These are phyloP conservation scores for Benincasa hispida DNA, from an alignment of 306 rosid genomes.

Conservation along the genomic window DNA sequence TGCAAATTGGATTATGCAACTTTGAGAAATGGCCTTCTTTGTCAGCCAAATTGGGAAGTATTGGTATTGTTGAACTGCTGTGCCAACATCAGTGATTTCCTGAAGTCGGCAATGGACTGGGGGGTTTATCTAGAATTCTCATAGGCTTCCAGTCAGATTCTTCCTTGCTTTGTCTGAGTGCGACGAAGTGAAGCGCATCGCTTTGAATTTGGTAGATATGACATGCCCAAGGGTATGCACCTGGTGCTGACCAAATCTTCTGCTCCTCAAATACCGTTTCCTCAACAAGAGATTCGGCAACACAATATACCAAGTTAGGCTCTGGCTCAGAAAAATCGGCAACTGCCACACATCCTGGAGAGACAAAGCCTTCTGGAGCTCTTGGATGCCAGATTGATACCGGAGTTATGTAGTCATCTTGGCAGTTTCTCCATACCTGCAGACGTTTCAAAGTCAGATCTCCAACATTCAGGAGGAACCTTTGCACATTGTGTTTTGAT, in stretches of 20 bases:
- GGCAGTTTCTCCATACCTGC: slow-evolving; percentile 95
- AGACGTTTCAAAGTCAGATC: neutral
- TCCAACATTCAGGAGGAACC: neutral
- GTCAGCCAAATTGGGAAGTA: neutral
- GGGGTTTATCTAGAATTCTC: slow-evolving; percentile 55
- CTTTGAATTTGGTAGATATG: slow-evolving; percentile 77
- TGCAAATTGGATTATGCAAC: neutral
- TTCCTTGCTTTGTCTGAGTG: slow-evolving; percentile 65
- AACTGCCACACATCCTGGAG: slow-evolving; percentile 75
- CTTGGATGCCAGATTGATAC: slow-evolving; percentile 89
- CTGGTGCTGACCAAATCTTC: slow-evolving; percentile 78
- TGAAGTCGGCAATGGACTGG: slow-evolving; percentile 18
- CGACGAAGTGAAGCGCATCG: slow-evolving; percentile 81
- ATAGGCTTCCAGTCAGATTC: slow-evolving; percentile 65
- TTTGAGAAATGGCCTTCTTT: neutral
- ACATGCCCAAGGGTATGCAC: slow-evolving; percentile 86
- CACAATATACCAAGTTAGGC: slow-evolving; percentile 48
- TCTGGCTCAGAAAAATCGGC: slow-evolving; percentile 62
- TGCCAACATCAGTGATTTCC: slow-evolving; percentile 6
- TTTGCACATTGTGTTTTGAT: neutral
- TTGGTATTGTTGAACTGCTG: neutral
- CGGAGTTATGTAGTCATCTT: slow-evolving; percentile 52
- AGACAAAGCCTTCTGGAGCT: slow-evolving; percentile 84
- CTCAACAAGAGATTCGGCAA: slow-evolving; percentile 63
- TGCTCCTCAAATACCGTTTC: slow-evolving; percentile 72